Evolutionary conservation across 441 rosid genomes (phyloP), one percentile per base, ranked within the genome.

Genomic region (Lepidium campestre): DNA sequence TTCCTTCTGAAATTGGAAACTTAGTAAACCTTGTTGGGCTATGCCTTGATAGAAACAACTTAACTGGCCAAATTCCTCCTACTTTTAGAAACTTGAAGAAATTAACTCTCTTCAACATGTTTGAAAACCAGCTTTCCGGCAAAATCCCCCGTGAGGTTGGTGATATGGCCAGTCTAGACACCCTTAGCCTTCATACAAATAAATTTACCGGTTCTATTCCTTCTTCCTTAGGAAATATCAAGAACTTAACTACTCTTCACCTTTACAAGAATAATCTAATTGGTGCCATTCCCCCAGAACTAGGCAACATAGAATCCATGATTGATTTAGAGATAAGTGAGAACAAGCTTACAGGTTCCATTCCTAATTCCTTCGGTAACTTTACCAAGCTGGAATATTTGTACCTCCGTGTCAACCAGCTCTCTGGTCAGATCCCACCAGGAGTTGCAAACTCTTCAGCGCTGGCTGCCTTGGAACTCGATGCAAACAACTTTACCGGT

Each of bases 361-460:
- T 77, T 41, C 83, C 81, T 44, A 12, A n/a, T 3, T 53, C 75
- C 44, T 36, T 71, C n/a, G 75, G 75, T 49, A 70, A 74, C 3
- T 52, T 80, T 31, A 62, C 68, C n/a, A 74, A 47, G 10, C 36
- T 77, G 31, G 2, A 22, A 6, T n/a, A 0, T 7, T 25, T 80
- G 27, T 19, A 3, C 4, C 77, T 77, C 57, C 37, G 19, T 13
- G 20, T 2, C 10, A 80, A 80, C 47, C 23, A 41, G 8, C 68
- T 80, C 59, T 59, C 19, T 25, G 81, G 83, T 50, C 58, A 71
- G 3, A 59, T 80, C 57, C 79, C 76, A 34, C 58, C 60, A 6
- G 73, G 65, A 55, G 50, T 75, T n/a, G 78, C 69, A 46, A 67
- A 71, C 66, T 74, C 77, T 40, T 73, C 60, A 0, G 75, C 77